Base-by-base conservation (phyloP, 768 basidiomycete species). In the button mushroom (Agaricus bisporus) region DNA sequence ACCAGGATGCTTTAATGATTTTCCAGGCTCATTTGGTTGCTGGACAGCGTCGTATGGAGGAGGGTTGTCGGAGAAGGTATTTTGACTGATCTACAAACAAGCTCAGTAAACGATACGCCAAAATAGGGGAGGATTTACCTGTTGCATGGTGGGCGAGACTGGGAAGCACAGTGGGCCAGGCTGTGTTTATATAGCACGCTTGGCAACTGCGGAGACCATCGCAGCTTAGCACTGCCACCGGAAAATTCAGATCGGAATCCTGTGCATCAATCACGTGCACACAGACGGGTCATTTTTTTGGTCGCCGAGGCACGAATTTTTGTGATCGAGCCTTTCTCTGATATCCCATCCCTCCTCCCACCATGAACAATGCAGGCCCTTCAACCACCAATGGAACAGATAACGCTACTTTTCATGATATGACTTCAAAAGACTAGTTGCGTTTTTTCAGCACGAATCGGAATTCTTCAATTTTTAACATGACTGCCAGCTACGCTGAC, bases 391-490 rank as follows among this genome's bases (percentile, higher is more conserved):
- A 66, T 60, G 60, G 49, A 25, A 51, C 58, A 6, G 26, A 60
- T 4, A 61, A 59, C 14, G 43, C 56, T 25, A 17, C 41, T 11
- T 47, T 55, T 55, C 73, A 73, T 37, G 74, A 79, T 59, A 88
- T 92, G 89, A 92, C 89, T 47, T 92, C 89, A 22, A 80, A 77
- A 77, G 89, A 92, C 80, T 92, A 92, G 89, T 79, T 82, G 77
- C 76, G 65, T 60, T 59, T 64, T 66, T 60, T 68, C 63, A 59
- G 55, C 57, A 7, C 57, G 66, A 47, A 56, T 42, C 46, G 64
- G 54, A 60, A 62, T 64, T 73, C 72, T 78, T 49, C 62, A 60
- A 61, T 6, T 64, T 68, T 68, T 62, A 66, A 61, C 63, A 48
- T 14, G 15, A 48, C 25, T 54, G 52, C 60, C 71, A 93, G 91